phyloP scores from a whole-genome alignment of 2,329 filamentous ascomycete genomes.

The Colletotrichum cordylinicola region DNA sequence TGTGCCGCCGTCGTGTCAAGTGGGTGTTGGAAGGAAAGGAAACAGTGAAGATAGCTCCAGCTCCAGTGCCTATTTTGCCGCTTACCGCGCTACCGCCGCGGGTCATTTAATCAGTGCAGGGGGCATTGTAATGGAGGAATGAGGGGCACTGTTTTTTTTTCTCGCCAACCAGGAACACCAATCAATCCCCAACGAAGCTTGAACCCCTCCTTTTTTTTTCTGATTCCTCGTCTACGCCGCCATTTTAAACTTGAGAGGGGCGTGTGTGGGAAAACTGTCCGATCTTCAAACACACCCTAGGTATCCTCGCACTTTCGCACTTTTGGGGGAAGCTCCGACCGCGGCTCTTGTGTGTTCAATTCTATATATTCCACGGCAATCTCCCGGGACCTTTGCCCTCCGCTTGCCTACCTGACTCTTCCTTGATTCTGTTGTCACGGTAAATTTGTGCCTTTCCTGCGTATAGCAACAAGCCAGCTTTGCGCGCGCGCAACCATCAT shows the following conservation, averaged over 20 bases:
- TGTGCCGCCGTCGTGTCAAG: not conserved
- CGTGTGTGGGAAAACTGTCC: not conserved
- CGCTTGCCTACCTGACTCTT: not conserved
- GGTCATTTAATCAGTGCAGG: not conserved
- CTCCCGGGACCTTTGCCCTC: not conserved
- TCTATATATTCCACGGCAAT: not conserved
- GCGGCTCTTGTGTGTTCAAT: not conserved
- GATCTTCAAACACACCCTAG: not conserved
- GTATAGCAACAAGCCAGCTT: not conserved
- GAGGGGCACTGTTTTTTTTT: not conserved
- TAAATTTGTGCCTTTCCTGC: not conserved
- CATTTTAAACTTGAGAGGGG: not conserved
- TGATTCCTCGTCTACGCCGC: not conserved
- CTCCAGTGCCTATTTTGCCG: not conserved
- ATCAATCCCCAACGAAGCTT: not conserved
- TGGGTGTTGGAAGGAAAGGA: not conserved
- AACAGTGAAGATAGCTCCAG: not conserved
- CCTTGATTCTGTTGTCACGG: not conserved
- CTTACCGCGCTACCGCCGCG: not conserved
- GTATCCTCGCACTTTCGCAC: constrained; percentile 1
- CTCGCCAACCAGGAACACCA: not conserved
- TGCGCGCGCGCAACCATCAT: not conserved
- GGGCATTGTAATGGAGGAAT: not conserved
- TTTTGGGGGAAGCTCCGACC: not conserved
- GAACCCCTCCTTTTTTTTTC: constrained; percentile 1